phyloP scores from a whole-genome alignment of 2,329 filamentous ascomycete genomes.

The Ophiostoma novo-ulmi region DNA sequence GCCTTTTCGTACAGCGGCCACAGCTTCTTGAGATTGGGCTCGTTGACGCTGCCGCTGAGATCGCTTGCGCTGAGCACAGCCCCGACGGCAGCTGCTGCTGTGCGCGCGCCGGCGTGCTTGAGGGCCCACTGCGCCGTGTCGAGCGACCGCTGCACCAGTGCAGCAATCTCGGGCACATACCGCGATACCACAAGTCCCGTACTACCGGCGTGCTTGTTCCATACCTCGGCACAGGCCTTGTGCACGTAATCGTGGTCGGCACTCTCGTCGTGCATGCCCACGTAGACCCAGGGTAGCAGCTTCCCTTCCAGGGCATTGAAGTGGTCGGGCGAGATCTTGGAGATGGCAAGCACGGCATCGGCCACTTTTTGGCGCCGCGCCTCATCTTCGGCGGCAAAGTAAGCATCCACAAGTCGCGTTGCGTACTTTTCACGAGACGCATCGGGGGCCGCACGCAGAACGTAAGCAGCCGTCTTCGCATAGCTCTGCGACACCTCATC shows the following conservation, averaged over 20 bases:
- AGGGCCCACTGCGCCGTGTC: slow-evolving; percentile 82
- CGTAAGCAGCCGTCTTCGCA: slow-evolving; percentile 78
- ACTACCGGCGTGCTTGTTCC: slow-evolving; percentile 86
- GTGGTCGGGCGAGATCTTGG: slow-evolving; percentile 82
- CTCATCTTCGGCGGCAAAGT: slow-evolving; percentile 77
- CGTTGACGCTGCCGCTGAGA: slow-evolving; percentile 54
- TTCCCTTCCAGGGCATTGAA: slow-evolving; percentile 71
- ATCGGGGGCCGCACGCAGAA: slow-evolving; percentile 58
- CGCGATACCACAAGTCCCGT: slow-evolving; percentile 67
- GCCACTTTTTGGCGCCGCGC: slow-evolving; percentile 67
- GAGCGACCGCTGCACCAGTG: slow-evolving; percentile 61
- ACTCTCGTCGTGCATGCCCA: slow-evolving; percentile 76
- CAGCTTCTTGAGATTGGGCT: slow-evolving; percentile 55
- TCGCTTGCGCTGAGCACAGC: slow-evolving; percentile 59
- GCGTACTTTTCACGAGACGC: slow-evolving; percentile 49
- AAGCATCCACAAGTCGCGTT: slow-evolving; percentile 58
- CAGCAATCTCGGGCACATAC: slow-evolving; percentile 77
- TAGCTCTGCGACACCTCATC: slow-evolving; percentile 90
- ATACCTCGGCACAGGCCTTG: slow-evolving; percentile 77
- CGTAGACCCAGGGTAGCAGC: slow-evolving; percentile 80
- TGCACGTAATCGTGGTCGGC: slow-evolving; percentile 61
- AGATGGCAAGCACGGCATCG: slow-evolving; percentile 76
- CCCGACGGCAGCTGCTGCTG: slow-evolving; percentile 67
- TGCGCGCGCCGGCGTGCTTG: slow-evolving; percentile 80
- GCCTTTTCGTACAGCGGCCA: slow-evolving; percentile 84